Evolutionary conservation across 2,329 filamentous ascomycete genomes (phyloP).

Genomic region (Colletotrichum lentis): DNA sequence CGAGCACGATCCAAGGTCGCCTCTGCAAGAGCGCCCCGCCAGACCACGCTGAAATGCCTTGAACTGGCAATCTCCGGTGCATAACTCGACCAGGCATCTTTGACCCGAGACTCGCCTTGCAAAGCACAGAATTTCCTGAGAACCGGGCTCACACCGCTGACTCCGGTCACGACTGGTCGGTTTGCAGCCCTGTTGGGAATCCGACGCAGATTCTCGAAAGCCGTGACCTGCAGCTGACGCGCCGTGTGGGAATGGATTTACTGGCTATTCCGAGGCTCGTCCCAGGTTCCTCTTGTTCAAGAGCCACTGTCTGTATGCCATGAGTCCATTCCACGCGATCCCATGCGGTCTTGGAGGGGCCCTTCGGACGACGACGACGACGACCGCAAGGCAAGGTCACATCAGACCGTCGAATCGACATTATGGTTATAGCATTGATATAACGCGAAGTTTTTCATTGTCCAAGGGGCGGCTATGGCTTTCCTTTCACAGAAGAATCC

Average conservation of each 20-base stretch:
- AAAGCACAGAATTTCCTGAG: not conserved
- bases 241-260: not conserved
- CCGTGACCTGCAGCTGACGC: not conserved
- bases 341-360: not conserved
- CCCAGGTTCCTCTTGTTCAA: not conserved
- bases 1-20: not conserved
- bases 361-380: not conserved
- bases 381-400: not conserved
- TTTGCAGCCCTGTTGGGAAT: not conserved
- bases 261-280: not conserved
- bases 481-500: not conserved
- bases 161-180: not conserved
- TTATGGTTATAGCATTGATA: no score
- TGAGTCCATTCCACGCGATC: not conserved
- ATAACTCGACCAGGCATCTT: not conserved
- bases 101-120: not conserved
- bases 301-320: conserved; percentile 4
- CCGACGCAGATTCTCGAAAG: not conserved
- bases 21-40: not conserved
- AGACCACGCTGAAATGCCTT: not conserved
- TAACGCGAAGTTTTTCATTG: not conserved
- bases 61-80: not conserved
- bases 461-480: not conserved
- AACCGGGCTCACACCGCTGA: not conserved
- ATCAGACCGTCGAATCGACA: no score